These are phyloP conservation scores for Friedmanniomyces simplex DNA, from an alignment of 495 filamentous ascomycete genomes.

Conservation along the genomic window DNA sequence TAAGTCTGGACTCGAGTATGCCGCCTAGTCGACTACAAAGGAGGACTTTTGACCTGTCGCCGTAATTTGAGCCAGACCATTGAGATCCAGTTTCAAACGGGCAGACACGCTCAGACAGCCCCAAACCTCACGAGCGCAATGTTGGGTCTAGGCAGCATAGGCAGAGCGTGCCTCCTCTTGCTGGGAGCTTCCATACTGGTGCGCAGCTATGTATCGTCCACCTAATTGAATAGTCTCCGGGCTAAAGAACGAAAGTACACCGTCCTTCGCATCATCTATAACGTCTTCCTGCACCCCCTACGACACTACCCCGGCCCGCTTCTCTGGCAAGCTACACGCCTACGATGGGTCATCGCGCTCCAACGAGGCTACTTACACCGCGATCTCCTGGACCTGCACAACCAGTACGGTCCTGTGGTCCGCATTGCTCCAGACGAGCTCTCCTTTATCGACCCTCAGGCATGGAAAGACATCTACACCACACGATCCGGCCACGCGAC, in stretches of 20 bases:
- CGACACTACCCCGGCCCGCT: slow-evolving; percentile 23
- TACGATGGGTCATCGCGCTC: slow-evolving; percentile 12
- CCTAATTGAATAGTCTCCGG: not conserved
- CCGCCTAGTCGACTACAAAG: too few relatives aligned
- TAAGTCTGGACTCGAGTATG: too few relatives aligned
- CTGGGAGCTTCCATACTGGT: not conserved
- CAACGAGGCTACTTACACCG: slow-evolving; percentile 15
- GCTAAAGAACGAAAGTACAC: not conserved
- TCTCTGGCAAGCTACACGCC: slow-evolving; percentile 17
- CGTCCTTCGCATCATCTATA: slow-evolving; percentile 14
- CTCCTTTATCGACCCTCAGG: slow-evolving; percentile 20
- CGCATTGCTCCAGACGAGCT: slow-evolving; percentile 26
- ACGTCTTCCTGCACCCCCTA: slow-evolving; percentile 23
- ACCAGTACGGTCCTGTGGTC: slow-evolving; percentile 25
- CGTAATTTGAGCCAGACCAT: too few relatives aligned
- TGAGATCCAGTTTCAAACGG: too few relatives aligned
- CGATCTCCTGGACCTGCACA: slow-evolving; percentile 22
- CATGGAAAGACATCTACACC: slow-evolving; percentile 26
- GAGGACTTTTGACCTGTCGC: too few relatives aligned
- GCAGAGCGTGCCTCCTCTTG: not conserved
- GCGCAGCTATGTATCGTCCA: not conserved
- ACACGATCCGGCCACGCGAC: slow-evolving; percentile 4
- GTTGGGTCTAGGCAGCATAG: not conserved
- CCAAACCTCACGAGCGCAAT: not conserved
- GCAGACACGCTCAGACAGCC: not conserved